phyloP scores from a whole-genome alignment of 129 eudicot genomes.

The Artemisia argyi region DNA sequence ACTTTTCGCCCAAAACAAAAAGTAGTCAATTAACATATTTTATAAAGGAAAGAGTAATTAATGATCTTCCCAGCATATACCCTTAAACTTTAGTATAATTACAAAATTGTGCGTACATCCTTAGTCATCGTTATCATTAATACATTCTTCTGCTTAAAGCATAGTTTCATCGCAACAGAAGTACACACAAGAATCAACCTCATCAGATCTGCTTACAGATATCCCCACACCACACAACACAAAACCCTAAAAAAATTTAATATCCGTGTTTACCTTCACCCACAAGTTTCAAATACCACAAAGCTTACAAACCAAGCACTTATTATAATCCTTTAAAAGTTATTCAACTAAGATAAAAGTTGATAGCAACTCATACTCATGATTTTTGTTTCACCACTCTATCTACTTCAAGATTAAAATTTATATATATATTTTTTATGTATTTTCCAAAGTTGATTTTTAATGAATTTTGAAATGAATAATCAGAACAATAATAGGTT shows the following conservation, averaged over 20 bases:
- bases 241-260: conserved; percentile 6
- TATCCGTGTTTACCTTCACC: conserved; percentile 47
- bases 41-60: not conserved
- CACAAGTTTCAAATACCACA: conserved; percentile 45
- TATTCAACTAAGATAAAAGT: conserved; percentile 25
- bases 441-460: not conserved
- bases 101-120: not conserved
- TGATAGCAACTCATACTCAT: conserved; percentile 39
- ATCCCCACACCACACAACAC: conserved; percentile 16
- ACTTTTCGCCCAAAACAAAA: not conserved
- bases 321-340: conserved; percentile 15
- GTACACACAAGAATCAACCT: conserved; percentile 23
- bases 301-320: conserved; percentile 64
- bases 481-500: conserved; percentile 50
- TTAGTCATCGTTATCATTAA: conserved; percentile 34
- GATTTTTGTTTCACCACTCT: conserved; percentile 43
- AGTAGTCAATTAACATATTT: not conserved
- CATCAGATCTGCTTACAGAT: conserved; percentile 49
- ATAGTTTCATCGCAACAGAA: conserved; percentile 27
- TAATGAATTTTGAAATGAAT: conserved; percentile 41
- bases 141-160: conserved; percentile 19
- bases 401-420: conserved; percentile 20
- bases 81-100: not conserved
- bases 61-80: conserved; percentile 2
- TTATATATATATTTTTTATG: not conserved